Base-by-base conservation (phyloP, 1,139 yeast genomes). In the Hyphopichia wangnamkhiaoensis region DNA sequence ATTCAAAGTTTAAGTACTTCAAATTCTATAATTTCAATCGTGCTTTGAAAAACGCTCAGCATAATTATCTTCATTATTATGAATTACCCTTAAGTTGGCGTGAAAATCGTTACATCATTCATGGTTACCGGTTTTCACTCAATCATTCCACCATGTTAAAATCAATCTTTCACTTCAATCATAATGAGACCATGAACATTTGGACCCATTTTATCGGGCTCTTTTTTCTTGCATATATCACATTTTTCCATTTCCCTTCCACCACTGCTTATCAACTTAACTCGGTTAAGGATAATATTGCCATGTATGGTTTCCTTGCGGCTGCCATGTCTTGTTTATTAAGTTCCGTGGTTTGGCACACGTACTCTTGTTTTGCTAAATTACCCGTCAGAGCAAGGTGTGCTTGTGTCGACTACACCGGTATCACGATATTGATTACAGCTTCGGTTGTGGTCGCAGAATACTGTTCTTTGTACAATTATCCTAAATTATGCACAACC, bases 361-460 rank as follows among this genome's bases (percentile, higher is more conserved):
- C 97, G 2, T 91, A 89, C 61, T 80, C 86, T 42, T 84, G 90
- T 46, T 85, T 90, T 49, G 82, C 94, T 15, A 76, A 76, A 41
- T 64, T 84, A 35, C 65, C 74, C 19, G 63, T 82, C 42, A 76
- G 96, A 57, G 74, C 82, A 46, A 77, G 79, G 42, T 88, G 87
- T 63, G 96, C 97, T 0, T 93, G 98, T 62, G 82, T 91, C 34
- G 98, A 93, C 65, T 93, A 93, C 60, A 85, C 96, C 7, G 98
- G 98, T 1, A 93, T 93, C 50, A 89, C 97, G 0, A 76, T 90
- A 10, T 69, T 93, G 46, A 90, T 93, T 49, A 85, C 96, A 0
- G 91, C 95, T n/a, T 87, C 96, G 1, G 85, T 93, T 37, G 70
- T 93, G 32, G 80, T 95, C 4, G 84, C 93, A 0, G 96, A 91